Base-by-base conservation (phyloP, 345 rosid genomes). In the Lepidium africanum region DNA sequence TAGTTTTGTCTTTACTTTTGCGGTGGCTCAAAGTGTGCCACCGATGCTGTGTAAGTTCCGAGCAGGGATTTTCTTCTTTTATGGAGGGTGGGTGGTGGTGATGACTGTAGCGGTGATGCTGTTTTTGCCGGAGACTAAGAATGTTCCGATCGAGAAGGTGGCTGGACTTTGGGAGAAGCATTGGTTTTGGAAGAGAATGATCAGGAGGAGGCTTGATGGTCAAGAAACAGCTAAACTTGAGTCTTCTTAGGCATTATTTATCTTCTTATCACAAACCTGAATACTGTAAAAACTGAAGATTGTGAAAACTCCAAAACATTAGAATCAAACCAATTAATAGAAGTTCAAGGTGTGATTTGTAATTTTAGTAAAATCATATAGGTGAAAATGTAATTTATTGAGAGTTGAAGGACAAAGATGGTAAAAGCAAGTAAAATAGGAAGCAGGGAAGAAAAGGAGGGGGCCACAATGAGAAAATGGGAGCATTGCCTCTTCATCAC, bases 111-210 rank as follows among this genome's bases (percentile, higher is more conserved):
- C 80, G 19, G 77, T 84, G 55, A 51, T 74, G 58, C 71, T 75
- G 2, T 59, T 85, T 60, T 41, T 87, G 68, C 94, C 90, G 7
- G 90, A 87, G 83, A 83, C 94, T 10, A 85, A 85, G 65, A 83
- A 77, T 70, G 54, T 80, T 45, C 94, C 88, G 1, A 79, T 87
- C 9, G 88, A 85, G 62, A 65, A 78, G 27, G 80, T 87, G 78
- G 84, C 78, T 5, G 65, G 55, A 23, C 87, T 87, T 50, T 86
- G 92, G 92, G 80, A 75, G 42, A 77, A 81, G 47, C 84, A 81
- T 60, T 84, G 89, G 89, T 84, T 86, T 67, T 86, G 92, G 92
- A 75, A 57, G 65, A 77, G 51, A 38, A 27, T 40, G 70, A 63
- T 32, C 1, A 30, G 32, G 63, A 80, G 14, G 17, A 58, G 78